These are phyloP conservation scores for Pseudogymnoascus sp. DNA, from an alignment of 2,329 filamentous ascomycete species.

Conservation along the genomic window DNA sequence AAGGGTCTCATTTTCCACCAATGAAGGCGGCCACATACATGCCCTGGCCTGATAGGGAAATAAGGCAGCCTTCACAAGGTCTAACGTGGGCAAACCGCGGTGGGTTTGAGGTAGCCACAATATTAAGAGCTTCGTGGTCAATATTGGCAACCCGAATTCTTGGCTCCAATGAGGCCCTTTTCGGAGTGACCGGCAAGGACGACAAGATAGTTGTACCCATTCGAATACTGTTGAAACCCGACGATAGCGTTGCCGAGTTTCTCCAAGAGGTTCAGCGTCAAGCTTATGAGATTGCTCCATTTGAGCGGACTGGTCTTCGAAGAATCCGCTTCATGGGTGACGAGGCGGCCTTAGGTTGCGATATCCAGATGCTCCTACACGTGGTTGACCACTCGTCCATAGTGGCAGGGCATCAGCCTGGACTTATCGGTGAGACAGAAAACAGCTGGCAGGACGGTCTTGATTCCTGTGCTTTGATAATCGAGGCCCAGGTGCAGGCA, in stretches of 20 bases:
- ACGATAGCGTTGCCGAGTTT: not conserved
- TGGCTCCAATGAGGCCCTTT: not conserved
- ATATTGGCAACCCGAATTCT: not conserved
- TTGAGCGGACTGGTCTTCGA: not conserved
- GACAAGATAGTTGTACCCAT: not conserved
- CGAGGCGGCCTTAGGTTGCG: not conserved
- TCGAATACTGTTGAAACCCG: not conserved
- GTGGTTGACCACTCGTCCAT: not conserved
- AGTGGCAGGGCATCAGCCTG: not conserved
- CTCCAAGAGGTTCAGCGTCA: not conserved
- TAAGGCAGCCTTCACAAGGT: not conserved
- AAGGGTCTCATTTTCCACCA: not conserved
- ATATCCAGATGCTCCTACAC: not conserved
- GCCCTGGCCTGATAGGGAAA: not conserved
- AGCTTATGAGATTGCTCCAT: not conserved
- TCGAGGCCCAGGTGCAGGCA: not conserved
- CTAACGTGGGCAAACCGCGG: not conserved
- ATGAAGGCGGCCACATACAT: not conserved
- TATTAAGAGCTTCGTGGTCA: not conserved
- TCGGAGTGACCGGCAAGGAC: not conserved
- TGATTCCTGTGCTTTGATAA: not conserved
- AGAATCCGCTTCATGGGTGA: not conserved
- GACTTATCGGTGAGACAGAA: not conserved
- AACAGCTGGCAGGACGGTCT: not conserved
- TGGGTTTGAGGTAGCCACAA: not conserved